Base-by-base conservation (phyloP, 1,139 yeast species). In the Ogataea hybrid region DNA sequence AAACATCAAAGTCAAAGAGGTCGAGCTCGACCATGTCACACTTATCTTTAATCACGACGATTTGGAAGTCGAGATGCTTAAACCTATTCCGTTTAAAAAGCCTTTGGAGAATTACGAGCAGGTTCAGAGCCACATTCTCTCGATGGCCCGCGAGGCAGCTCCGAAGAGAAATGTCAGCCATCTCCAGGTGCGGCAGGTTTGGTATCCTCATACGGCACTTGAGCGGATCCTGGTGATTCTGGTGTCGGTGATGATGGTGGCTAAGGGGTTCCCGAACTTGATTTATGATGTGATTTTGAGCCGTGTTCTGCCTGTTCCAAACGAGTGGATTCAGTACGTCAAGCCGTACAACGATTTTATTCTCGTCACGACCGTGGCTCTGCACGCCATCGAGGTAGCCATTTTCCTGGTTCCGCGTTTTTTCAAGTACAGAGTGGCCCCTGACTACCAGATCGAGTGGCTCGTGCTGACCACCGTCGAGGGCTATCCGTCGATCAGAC, bases 91-190 rank as follows among this genome's bases (percentile, higher is more conserved):
- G 8, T 63, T 79, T 34, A 69, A 68, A 12, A 57, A 80, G 3
- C 61, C 64, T 63, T 68, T 54, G 39, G 64, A 63, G 48, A 57
- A 64, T 16, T 58, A 52, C 50, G 34, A 39, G 1, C 85, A 85
- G 43, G 75, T 87, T 25, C 75, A 85, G 52, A 65, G 60, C 3
- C 72, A 74, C 44, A 67, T 88, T 39, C 77, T 81, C 30, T 67
- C 75, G 9, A 79, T 83, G 88, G 84, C 87, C 21, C 71, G 74
- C 49, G 71, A 69, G 36, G 80, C 94, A 6, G 95, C 96, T 12
- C 63, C 58, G 2, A 70, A 76, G 46, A 76, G 84, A 48, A 86
- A 88, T 1, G 74, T 66, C 50, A 75, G 88, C 2, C 80, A 79
- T 44, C 61, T 73, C 40, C 79, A 73, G 54, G 67, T 88, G 46